These are phyloP conservation scores for Fremontodendron californicum DNA, from an alignment of 345 rosid species.

Conservation along the genomic window DNA sequence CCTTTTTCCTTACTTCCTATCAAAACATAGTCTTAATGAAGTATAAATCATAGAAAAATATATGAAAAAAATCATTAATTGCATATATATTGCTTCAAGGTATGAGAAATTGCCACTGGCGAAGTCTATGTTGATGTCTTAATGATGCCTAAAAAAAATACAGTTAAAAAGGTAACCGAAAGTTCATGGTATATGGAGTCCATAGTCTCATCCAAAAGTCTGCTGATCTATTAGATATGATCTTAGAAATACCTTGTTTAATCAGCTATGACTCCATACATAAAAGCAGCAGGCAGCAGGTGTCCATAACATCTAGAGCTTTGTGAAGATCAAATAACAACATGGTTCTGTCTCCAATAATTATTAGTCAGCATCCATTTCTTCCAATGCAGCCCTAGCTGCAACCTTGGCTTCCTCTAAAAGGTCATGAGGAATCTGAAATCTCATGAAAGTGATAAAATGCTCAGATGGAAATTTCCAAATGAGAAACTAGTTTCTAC, in stretches of 20 bases:
- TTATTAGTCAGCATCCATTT: constrained; percentile 93
- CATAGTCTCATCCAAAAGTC: neutral
- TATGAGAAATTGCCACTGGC: neutral
- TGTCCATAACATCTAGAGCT: neutral
- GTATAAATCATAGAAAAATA: too few species aligned
- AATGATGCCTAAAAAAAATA: neutral
- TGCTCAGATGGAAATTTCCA: neutral
- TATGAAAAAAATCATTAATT: neutral
- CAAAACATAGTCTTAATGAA: too few species aligned
- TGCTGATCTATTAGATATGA: too few species aligned
- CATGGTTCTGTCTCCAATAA: neutral
- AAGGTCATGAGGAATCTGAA: constrained; percentile 82
- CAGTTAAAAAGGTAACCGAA: neutral
- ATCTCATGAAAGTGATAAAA: neutral
- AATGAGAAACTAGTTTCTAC: neutral
- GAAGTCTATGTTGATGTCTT: too few species aligned
- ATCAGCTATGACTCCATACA: constrained; percentile 9
- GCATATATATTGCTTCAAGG: neutral
- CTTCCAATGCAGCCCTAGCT: constrained; percentile 82
- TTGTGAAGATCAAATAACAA: neutral
- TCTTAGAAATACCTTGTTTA: neutral
- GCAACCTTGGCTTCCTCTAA: constrained; percentile 92
- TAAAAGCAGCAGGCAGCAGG: neutral
- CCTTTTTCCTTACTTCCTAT: too few species aligned
- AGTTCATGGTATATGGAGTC: neutral